These are phyloP conservation scores for Musa balbisiana DNA, from an alignment of 202 grass and related monocot species.

Conservation along the genomic window DNA sequence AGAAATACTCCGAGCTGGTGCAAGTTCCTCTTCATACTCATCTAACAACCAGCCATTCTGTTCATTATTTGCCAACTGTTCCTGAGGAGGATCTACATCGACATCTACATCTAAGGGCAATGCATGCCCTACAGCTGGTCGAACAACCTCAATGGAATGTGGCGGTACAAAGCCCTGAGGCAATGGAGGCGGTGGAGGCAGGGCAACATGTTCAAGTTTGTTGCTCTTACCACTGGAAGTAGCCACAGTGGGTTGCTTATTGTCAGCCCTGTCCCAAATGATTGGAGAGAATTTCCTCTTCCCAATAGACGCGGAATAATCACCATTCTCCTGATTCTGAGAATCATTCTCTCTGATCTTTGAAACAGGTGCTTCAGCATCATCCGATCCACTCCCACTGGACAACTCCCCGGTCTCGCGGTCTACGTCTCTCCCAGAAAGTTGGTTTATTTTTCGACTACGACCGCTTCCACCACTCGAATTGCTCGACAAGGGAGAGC, in stretches of 20 bases:
- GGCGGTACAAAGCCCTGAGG: constrained; percentile 1
- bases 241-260: constrained; percentile 27
- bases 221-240: constrained; percentile 19
- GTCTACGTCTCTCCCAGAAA: constrained; percentile 35
- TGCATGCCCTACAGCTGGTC: background rate
- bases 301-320: constrained; percentile 17
- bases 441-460: constrained; percentile 22
- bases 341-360: background rate
- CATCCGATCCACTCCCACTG: constrained; percentile 56
- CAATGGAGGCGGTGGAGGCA: constrained; percentile 43
- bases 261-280: constrained; percentile 34
- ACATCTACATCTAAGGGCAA: constrained; percentile 31
- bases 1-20: constrained; percentile 53
- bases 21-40: constrained; percentile 44
- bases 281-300: constrained; percentile 75
- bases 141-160: background rate
- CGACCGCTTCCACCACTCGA: constrained; percentile 2
- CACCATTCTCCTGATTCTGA: background rate
- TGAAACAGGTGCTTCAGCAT: constrained; percentile 20
- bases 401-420: constrained; percentile 70
- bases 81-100: constrained; percentile 29
- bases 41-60: constrained; percentile 18
- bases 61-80: constrained; percentile 22
- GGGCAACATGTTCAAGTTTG: constrained; percentile 8
- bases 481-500: constrained; percentile 5